Conservation (phyloP, 2,329 filamentous ascomycete genomes). For the Nemania sp. region DNA sequence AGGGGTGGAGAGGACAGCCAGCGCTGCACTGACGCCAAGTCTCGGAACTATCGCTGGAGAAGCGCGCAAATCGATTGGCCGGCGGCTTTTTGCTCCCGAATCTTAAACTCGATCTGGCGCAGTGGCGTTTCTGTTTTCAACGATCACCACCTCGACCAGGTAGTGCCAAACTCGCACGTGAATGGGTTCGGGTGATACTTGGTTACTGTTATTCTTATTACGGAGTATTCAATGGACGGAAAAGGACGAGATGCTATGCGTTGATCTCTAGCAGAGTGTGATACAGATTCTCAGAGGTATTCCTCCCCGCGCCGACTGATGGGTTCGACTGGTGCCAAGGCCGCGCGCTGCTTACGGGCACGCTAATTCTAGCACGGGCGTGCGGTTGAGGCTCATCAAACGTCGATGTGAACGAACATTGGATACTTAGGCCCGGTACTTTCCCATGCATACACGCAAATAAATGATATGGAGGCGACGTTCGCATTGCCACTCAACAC, state of each 20-base stretch:
- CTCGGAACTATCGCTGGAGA: slow-evolving; percentile 20
- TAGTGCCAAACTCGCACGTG: slow-evolving; percentile 18
- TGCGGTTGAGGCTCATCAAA: slow-evolving; percentile 34
- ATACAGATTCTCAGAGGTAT: neutral
- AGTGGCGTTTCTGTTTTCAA: slow-evolving; percentile 25
- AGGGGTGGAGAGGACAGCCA: slow-evolving; percentile 15
- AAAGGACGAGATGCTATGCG: neutral
- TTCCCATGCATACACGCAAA: slow-evolving; percentile 22
- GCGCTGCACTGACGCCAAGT: slow-evolving; percentile 4
- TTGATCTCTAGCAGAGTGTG: neutral
- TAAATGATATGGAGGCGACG: neutral
- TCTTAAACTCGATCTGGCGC: slow-evolving; percentile 25
- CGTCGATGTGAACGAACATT: slow-evolving; percentile 11
- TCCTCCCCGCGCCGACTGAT: neutral
- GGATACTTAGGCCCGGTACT: slow-evolving; percentile 21
- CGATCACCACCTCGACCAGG: neutral
- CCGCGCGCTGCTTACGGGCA: neutral
- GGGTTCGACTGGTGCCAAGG: neutral
- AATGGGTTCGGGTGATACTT: slow-evolving; percentile 14
- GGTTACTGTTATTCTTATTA: neutral
- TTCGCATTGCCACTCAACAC: neutral
- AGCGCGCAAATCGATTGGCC: slow-evolving; percentile 32
- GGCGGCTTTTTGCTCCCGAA: slow-evolving; percentile 19
- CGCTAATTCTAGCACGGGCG: neutral
- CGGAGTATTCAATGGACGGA: neutral